Percentiles rank a stretch among this genome's conserved stretches.
These are phyloP conservation scores for Apiospora koreana DNA, from an alignment of 2,329 filamentous ascomycete genomes.

Conservation along the genomic window DNA sequence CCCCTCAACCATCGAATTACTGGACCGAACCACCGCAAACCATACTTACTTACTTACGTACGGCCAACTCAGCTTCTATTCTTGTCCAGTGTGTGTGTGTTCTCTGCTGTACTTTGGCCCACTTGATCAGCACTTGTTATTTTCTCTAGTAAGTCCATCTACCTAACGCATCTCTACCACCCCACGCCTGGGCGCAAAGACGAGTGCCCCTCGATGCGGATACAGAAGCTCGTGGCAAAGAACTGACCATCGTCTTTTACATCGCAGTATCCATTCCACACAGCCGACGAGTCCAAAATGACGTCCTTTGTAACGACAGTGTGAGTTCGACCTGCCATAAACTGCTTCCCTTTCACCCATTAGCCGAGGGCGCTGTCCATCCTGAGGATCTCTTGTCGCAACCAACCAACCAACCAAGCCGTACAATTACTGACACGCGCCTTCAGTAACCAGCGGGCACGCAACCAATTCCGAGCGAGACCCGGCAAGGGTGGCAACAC, in stretches of 20 bases:
- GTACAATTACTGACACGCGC: conserved; percentile 25
- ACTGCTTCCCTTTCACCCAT: too few relatives aligned
- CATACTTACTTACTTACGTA: not conserved
- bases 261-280: not conserved
- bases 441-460: conserved; percentile 78
- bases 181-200: not conserved
- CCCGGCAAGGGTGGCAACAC: conserved; percentile 82
- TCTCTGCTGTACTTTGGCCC: not conserved
- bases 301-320: conserved; percentile 76
- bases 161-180: not conserved
- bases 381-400: conserved; percentile 20
- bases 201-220: not conserved
- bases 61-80: not conserved
- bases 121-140: not conserved
- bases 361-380: conserved; percentile 23
- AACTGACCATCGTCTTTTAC: not conserved
- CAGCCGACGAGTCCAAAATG: conserved; percentile 48
- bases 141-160: not conserved
- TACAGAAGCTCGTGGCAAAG: not conserved
- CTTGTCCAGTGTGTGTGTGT: not conserved
- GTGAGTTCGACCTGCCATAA: conserved; percentile 25
- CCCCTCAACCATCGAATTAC: conserved; percentile 3
- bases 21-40: not conserved
- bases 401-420: conserved; percentile 21
- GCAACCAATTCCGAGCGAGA: conserved; percentile 89